Base-by-base conservation (phyloP, 257 asterid genomes). In the Nicotiana attenuata region DNA sequence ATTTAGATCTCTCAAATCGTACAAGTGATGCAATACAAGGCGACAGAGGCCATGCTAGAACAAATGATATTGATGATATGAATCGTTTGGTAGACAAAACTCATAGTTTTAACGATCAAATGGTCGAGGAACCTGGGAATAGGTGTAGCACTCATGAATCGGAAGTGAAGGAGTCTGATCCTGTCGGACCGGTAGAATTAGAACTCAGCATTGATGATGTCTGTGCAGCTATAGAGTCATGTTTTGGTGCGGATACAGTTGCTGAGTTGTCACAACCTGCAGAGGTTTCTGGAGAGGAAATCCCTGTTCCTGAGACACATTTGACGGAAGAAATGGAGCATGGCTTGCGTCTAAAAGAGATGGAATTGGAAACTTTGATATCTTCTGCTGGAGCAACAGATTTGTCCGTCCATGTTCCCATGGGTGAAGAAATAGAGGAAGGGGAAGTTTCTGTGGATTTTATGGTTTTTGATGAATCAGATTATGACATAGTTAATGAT, bases 381-480 rank as follows among this genome's bases (percentile, higher is more conserved):
- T 68, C 83, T 81, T 14, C 80, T 83, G 82, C 94, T 80, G 87
- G 88, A 61, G 81, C 41, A 55, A 52, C 77, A 82, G 89, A 85
- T 19, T 50, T 88, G 4, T 69, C 87, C 68, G 35, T 65, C 82
- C 63, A 80, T 88, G 90, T 57, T 20, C 82, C 78, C 87, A 88
- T 68, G 50, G 84, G 76, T 81, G 90, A 80, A 45, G 94, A 91
- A 83, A 84, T 87, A 80, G 98, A 94, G 89, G 97, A 94, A 82
- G 98, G 97, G 75, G 95, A 94, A 87, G 89, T 93, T 84, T 88
- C 94, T 41, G 92, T 90, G 63, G 94, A 90, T 38, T 79, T 65
- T 65, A 91, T 85, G 84, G 83, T 80, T 79, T 82, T 71, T 82
- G 86, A 84, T 71, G 82, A 78, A 53, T 75, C 84, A 5, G 66